These are phyloP conservation scores for Eucalyptus shirleyi DNA, from an alignment of 345 rosid species.

Conservation along the genomic window DNA sequence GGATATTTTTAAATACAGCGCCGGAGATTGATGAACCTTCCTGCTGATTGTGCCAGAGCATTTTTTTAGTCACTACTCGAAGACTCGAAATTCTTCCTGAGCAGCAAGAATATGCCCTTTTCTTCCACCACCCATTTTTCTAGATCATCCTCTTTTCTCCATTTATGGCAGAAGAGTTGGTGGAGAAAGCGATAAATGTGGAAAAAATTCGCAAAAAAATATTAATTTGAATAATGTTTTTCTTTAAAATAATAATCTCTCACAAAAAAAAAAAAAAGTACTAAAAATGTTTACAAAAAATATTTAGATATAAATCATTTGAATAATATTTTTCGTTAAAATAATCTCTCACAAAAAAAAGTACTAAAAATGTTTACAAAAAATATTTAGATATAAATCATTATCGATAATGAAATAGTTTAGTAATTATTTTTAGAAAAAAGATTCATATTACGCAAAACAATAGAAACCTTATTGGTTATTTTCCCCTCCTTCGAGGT, in stretches of 20 bases:
- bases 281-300: not conserved
- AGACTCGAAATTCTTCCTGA: not conserved
- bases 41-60: not conserved
- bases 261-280: no score
- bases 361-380: not conserved
- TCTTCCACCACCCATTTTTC: not conserved
- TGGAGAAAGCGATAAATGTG: not conserved
- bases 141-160: not conserved
- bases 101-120: not conserved
- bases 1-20: not conserved
- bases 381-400: no score
- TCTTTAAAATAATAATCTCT: no score
- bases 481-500: not conserved
- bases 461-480: not conserved
- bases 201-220: rapidly evolving
- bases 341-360: no score
- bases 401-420: not conserved
- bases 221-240: no score
- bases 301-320: no score
- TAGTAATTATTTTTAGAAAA: no score
- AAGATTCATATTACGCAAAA: not conserved
- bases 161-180: not conserved
- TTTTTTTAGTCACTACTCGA: not conserved
- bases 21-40: not conserved
- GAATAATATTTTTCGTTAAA: no score